Base-by-base conservation (phyloP, 2,329 filamentous ascomycete genomes). In the Hypoxylon sp. region DNA sequence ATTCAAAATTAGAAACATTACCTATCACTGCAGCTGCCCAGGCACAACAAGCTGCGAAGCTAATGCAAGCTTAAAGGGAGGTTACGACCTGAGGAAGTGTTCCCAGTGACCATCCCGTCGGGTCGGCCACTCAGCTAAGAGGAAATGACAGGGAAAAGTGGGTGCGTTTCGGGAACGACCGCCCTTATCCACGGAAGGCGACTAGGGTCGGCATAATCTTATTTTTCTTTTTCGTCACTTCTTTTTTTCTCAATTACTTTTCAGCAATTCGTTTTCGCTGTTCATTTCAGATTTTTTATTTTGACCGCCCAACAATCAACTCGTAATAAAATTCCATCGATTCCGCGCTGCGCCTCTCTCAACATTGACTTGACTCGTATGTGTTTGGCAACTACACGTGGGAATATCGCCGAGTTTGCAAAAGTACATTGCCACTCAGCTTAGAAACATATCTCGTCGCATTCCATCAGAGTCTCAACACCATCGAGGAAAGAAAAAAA, bases 91-190 rank as follows among this genome's bases (percentile, higher is more conserved):
- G 45, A 48, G 37, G 37, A 63, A 56, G 43, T 63, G 60, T 66
- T 72, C 59, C 71, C 67, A 71, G 63, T 53, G 66, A 73, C 72
- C 72, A 50, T 62, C 51, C 70, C 62, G 68, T 67, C 70, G 71
- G 71, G 68, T 71, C 68, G 51, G 29, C 66, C 55, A 65, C 27
- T 70, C 48, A 69, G 56, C 47, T 14, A 27, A 25, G 57, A 64
- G 65, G 62, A 61, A 56, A 54, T 50, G 43, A 45, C 27, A 46
- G 60, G 29, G 30, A 59, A 51, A 68, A 67, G 60, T 61, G 65
- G 63, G 46, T 19, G 30, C 50, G 56, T 64, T 55, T 70, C 67
- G 60, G 64, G 59, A 68, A 57, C 63, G 68, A 63, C 69, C 68
- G 65, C 65, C 57, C 37, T 37, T 67, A 60, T 52, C 21, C 19